phyloP scores from a whole-genome alignment of 2,329 filamentous ascomycete genomes.

The Nannizzia gypsea region DNA sequence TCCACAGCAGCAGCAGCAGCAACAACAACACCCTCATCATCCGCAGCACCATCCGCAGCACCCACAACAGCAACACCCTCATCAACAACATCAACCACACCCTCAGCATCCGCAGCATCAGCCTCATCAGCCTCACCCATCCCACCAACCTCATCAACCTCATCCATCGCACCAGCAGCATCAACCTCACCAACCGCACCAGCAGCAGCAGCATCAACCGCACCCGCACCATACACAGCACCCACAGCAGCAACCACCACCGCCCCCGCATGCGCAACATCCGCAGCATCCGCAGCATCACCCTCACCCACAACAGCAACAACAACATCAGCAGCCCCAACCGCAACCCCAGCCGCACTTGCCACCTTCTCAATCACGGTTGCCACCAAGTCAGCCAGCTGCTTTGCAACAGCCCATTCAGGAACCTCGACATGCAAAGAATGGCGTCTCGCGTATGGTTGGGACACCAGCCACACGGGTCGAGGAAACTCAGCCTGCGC shows the following conservation, averaged over 20 bases:
- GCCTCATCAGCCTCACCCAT: constrained; percentile 17
- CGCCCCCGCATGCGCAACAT: background rate
- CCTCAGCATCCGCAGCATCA: constrained; percentile 19
- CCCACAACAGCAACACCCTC: constrained; percentile 15
- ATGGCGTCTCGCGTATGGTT: constrained; percentile 22
- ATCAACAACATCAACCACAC: constrained; percentile 17
- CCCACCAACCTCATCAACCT: constrained; percentile 20
- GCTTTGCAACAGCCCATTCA: constrained; percentile 26
- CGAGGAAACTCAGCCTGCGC: constrained; percentile 10
- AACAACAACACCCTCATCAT: constrained; percentile 9
- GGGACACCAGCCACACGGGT: constrained; percentile 13
- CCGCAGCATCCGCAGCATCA: background rate
- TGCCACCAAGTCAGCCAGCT: constrained; percentile 18
- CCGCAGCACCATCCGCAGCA: constrained; percentile 21
- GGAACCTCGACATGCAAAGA: constrained; percentile 29
- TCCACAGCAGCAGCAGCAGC: constrained; percentile 12
- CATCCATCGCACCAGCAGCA: constrained; percentile 21
- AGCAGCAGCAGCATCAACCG: constrained; percentile 22
- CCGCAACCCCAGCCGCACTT: constrained; percentile 19
- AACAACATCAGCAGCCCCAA: background rate
- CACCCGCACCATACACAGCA: constrained; percentile 12
- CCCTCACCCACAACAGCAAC: background rate
- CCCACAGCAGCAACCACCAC: constrained; percentile 16
- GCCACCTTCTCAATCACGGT: constrained; percentile 21
- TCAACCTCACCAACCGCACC: constrained; percentile 21